A percentile compares a stretch with the other conserved stretches of the same genome.
Evolutionary conservation across 768 basidiomycete genomes (phyloP).

Genomic region (Auriscalpium orientale): DNA sequence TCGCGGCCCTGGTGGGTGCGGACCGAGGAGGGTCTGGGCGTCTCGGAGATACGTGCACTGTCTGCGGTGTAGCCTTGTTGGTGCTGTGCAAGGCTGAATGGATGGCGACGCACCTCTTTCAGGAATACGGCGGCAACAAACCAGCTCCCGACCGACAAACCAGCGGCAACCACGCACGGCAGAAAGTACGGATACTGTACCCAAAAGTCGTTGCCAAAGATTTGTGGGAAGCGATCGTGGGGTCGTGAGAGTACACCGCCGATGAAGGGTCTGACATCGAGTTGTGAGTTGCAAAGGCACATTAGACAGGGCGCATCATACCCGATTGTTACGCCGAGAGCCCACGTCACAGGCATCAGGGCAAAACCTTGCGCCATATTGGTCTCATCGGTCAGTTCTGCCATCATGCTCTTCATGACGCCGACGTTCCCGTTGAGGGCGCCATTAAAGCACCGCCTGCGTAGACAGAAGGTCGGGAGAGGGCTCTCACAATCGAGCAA

Average conservation of each 20-base stretch:
- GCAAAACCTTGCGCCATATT: constrained; percentile 66
- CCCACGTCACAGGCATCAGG: constrained; percentile 52
- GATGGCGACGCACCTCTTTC: constrained; percentile 17
- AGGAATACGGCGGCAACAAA: constrained; percentile 44
- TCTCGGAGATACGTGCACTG: background rate
- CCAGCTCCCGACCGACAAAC: constrained; percentile 49
- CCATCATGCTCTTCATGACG: constrained; percentile 67
- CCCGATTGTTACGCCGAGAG: constrained; percentile 36
- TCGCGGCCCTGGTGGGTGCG: background rate
- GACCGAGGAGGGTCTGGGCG: background rate
- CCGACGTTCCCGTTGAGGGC: constrained; percentile 67
- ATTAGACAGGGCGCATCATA: constrained; percentile 21
- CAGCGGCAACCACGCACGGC: constrained; percentile 60
- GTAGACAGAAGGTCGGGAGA: background rate
- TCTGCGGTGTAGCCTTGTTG: background rate
- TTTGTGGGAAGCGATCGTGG: constrained; percentile 52
- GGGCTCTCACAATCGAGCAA: background rate
- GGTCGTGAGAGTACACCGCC: constrained; percentile 64
- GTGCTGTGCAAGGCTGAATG: background rate
- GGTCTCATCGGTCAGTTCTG: constrained; percentile 64
- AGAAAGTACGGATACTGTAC: constrained; percentile 67
- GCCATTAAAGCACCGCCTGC: constrained; percentile 62
- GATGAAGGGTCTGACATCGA: constrained; percentile 46
- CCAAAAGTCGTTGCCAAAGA: constrained; percentile 58
- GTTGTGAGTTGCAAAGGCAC: background rate